Evolutionary conservation across 2,329 filamentous ascomycete genomes (phyloP).

Genomic region (Botrytis byssoidea): DNA sequence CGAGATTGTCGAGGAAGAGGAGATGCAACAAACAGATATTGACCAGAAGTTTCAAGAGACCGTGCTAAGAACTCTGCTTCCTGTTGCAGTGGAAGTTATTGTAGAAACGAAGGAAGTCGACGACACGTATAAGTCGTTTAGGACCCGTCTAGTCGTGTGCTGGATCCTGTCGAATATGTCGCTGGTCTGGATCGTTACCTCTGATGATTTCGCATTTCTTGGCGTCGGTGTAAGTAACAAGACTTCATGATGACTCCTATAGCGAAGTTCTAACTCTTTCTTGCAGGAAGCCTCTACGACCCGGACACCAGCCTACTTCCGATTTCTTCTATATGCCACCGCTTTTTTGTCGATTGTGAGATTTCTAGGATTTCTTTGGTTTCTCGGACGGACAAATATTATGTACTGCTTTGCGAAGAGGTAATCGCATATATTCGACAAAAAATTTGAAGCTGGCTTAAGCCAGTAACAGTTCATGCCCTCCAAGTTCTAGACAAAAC

Average conservation of each 20-base stretch:
- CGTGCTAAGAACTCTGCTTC: slow-evolving; percentile 86
- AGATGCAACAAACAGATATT: slow-evolving; percentile 96
- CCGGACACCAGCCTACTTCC: slow-evolving; percentile 56
- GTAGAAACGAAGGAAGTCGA: slow-evolving; percentile 84
- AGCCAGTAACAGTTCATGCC: background rate
- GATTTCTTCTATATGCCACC: slow-evolving; percentile 85
- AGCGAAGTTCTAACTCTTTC: slow-evolving; percentile 60
- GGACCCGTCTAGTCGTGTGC: slow-evolving; percentile 87
- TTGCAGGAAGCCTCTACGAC: background rate
- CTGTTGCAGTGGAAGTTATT: slow-evolving; percentile 74
- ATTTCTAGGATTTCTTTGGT: slow-evolving; percentile 91
- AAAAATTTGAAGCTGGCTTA: background rate
- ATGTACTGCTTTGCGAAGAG: slow-evolving; percentile 85
- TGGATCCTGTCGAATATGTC: slow-evolving; percentile 96
- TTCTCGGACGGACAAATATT: slow-evolving; percentile 90
- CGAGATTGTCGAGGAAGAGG: slow-evolving; percentile 93
- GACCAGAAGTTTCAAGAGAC: slow-evolving; percentile 96
- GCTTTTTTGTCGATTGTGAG: slow-evolving; percentile 79
- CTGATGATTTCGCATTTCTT: slow-evolving; percentile 78
- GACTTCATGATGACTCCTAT: slow-evolving; percentile 52
- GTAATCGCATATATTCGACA: background rate
- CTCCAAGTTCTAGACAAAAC: background rate
- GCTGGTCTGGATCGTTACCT: slow-evolving; percentile 83
- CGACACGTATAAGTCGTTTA: slow-evolving; percentile 99
- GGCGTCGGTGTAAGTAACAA: slow-evolving; percentile 77